Evolutionary conservation across 208 protist genomes (phyloP).

Genomic region (Leptomonas pyrrhocoris): DNA sequence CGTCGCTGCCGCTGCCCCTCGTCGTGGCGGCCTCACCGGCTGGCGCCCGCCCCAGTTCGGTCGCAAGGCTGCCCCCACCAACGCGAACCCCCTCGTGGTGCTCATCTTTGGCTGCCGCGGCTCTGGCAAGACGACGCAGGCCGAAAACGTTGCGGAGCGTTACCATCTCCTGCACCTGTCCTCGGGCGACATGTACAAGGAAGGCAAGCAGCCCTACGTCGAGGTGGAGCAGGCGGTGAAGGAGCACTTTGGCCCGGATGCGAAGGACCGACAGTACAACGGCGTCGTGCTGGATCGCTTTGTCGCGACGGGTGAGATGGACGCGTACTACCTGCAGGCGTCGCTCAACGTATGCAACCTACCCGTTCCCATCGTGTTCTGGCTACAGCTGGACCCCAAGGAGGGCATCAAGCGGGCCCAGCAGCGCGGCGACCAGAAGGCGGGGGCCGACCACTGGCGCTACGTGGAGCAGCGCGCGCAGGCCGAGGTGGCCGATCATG

Average conservation of each 20-base stretch:
- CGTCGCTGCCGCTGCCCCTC: neutral
- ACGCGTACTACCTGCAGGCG: conserved; percentile 85
- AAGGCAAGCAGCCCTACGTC: conserved; percentile 76
- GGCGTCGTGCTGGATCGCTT: conserved; percentile 88
- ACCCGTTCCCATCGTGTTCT: conserved; percentile 77
- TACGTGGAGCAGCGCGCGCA: conserved; percentile 79
- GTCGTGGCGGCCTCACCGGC: conserved; percentile 11
- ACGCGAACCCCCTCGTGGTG: conserved; percentile 61
- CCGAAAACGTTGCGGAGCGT: conserved; percentile 46
- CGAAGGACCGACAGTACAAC: conserved; percentile 52
- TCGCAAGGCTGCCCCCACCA: conserved; percentile 25
- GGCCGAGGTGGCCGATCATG: conserved; percentile 48
- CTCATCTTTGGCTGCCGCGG: conserved; percentile 84
- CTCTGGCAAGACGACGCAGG: conserved; percentile 82
- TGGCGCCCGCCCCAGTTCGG: conserved; percentile 37
- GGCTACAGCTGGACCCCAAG: conserved; percentile 67
- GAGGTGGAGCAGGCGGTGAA: conserved; percentile 63
- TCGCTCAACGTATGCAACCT: conserved; percentile 53
- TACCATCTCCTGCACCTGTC: conserved; percentile 82
- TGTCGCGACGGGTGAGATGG: conserved; percentile 74
- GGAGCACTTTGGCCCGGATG: conserved; percentile 66
- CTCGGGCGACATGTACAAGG: conserved; percentile 66
- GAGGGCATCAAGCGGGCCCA: conserved; percentile 68
- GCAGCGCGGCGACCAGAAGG: conserved; percentile 57
- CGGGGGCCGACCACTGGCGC: conserved; percentile 49